Evolutionary conservation across 768 basidiomycete genomes (phyloP).

Genomic region (Boletus sensibilis): DNA sequence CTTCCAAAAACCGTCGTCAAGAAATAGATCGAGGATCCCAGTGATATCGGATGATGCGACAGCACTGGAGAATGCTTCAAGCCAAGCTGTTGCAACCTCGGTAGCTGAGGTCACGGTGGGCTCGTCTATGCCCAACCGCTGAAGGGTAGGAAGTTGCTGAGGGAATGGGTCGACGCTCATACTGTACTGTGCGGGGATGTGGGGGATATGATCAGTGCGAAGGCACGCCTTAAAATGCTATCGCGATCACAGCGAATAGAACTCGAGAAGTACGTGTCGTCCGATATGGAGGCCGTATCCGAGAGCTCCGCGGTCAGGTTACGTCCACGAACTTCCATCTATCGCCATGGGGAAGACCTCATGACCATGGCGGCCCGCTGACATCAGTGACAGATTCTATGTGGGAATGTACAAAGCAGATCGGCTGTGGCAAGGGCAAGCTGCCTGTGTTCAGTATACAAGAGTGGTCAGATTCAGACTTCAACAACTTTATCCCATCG

Average conservation of each 20-base stretch:
- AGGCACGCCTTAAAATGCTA: neutral
- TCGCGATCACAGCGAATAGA: neutral
- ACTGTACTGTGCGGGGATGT: neutral
- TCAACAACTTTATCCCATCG: neutral
- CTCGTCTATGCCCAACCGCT: conserved; percentile 24
- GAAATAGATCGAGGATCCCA: conserved; percentile 27
- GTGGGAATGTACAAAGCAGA: neutral
- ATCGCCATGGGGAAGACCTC: neutral
- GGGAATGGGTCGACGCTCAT: conserved; percentile 24
- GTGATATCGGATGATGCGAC: conserved; percentile 16
- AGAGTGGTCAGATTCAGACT: neutral
- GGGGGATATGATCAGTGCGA: neutral
- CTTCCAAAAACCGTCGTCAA: conserved; percentile 45
- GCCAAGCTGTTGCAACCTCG: conserved; percentile 27
- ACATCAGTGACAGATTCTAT: neutral
- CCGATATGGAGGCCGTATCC: neutral
- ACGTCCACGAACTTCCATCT: neutral
- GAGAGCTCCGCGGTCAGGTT: neutral
- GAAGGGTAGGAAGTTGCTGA: conserved; percentile 32
- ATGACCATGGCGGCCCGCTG: neutral
- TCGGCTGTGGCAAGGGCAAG: neutral
- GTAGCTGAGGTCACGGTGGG: conserved; percentile 20
- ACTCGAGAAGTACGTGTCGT: too few species aligned
- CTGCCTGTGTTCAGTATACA: neutral
- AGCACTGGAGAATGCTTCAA: conserved; percentile 24